Percentiles rank a stretch among this genome's conserved stretches.
These are phyloP conservation scores for Cladophialophora chaetospira DNA, from an alignment of 2,329 filamentous ascomycete genomes.

Conservation along the genomic window DNA sequence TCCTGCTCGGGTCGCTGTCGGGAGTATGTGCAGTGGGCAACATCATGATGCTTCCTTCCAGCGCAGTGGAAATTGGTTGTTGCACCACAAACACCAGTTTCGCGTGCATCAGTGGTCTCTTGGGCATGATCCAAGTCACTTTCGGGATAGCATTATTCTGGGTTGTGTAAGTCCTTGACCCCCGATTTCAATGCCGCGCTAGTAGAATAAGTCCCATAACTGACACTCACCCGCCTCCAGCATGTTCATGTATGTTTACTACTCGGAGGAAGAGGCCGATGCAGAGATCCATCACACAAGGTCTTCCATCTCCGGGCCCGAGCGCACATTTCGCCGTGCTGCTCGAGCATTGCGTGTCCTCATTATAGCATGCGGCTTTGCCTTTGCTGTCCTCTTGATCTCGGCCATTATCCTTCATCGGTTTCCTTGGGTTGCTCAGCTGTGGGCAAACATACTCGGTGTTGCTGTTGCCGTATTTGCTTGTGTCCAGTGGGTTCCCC, in stretches of 20 bases:
- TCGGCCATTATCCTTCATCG: constrained; percentile 19
- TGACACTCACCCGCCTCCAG: neutral
- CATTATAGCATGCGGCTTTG: constrained; percentile 19
- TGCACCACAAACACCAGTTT: constrained; percentile 20
- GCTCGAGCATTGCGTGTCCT: constrained; percentile 15
- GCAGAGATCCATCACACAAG: constrained; percentile 15
- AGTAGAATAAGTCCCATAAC: neutral
- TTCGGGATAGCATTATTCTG: constrained; percentile 22
- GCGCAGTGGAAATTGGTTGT: constrained; percentile 20
- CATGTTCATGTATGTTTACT: constrained; percentile 23
- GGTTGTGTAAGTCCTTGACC: constrained; percentile 13
- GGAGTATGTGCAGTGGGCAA: constrained; percentile 22
- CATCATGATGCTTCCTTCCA: constrained; percentile 23
- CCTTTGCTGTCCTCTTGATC: constrained; percentile 14
- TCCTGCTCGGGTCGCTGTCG: constrained; percentile 19
- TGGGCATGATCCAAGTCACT: constrained; percentile 20
- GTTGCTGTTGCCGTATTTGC: constrained; percentile 20
- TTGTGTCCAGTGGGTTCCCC: constrained; percentile 20
- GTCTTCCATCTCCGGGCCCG: constrained; percentile 15
- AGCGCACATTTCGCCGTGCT: constrained; percentile 20
- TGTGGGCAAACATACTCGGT: constrained; percentile 18
- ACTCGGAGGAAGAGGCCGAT: constrained; percentile 21
- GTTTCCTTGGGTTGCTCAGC: constrained; percentile 18
- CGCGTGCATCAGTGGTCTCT: constrained; percentile 17
- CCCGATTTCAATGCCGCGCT: neutral